Evolutionary conservation across 192 early-diverging fungal genomes (phyloP).

Genomic region (Coemansia sp.): DNA sequence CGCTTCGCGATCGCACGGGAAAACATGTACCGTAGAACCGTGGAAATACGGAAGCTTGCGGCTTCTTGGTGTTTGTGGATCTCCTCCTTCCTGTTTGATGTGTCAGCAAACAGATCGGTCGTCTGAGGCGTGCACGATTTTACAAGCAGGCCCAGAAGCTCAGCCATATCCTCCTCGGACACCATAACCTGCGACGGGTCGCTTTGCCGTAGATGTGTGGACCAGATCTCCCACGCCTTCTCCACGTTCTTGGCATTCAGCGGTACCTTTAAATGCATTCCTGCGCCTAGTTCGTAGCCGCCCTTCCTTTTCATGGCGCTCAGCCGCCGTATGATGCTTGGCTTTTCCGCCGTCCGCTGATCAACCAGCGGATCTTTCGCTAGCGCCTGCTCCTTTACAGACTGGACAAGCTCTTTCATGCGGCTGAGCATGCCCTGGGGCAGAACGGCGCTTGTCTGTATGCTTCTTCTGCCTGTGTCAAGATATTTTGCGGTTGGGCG

Average conservation of each 20-base stretch:
- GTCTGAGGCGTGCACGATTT: not conserved
- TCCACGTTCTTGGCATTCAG: slow-evolving; percentile 39
- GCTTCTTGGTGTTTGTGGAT: not conserved
- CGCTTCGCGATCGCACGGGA: not conserved
- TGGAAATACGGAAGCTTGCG: slow-evolving; percentile 12
- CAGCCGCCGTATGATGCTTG: slow-evolving; percentile 5
- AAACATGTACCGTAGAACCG: slow-evolving; percentile 19
- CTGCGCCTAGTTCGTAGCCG: slow-evolving; percentile 16
- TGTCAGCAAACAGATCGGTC: not conserved
- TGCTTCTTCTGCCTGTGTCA: not conserved
- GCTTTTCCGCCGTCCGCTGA: not conserved
- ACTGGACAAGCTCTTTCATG: not conserved
- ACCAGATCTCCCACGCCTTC: slow-evolving; percentile 50
- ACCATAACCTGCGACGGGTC: not conserved
- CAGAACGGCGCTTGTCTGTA: slow-evolving; percentile 1
- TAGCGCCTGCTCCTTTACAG: not conserved
- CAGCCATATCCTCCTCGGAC: slow-evolving; percentile 7
- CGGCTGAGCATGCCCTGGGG: not conserved
- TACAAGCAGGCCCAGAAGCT: slow-evolving; percentile 24
- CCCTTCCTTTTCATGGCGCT: slow-evolving; percentile 14
- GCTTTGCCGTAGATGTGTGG: slow-evolving; percentile 11
- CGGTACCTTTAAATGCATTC: slow-evolving; percentile 38
- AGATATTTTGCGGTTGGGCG: not conserved
- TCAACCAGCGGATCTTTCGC: slow-evolving; percentile 1
- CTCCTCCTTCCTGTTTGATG: not conserved